Evolutionary conservation across 2,329 filamentous ascomycete species (phyloP), one percentile per base, ranked within the genome.

Genomic region (Botryosphaeria dothidea): DNA sequence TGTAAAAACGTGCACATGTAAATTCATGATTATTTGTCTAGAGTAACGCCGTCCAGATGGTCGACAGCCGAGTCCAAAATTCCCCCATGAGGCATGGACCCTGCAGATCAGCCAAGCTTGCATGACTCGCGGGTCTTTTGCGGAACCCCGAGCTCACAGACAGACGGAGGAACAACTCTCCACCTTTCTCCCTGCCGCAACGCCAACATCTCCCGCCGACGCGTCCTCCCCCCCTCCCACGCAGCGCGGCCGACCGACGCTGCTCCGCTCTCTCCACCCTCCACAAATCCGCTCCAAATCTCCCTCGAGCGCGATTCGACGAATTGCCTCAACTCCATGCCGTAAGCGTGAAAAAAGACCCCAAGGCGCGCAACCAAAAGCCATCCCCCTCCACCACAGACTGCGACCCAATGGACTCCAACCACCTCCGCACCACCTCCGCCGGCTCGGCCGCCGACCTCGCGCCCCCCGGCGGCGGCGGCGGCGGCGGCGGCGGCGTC

Each of bases 391-490:
- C 25, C 36, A 4, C n/a, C 8, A 23, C n/a, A 25, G 19, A 3
- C 51, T 27, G 8, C 17, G 5, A 11, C 38, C 31, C 38, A 41
- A 58, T 57, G 62, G 62, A 58, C 19, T 68, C 78, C 19, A 72
- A 77, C 51, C 76, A 79, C 61, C 77, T 81, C 62, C 74, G 74
- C 67, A 70, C 73, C 62, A 69, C 68, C 61, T 74, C 73, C 65
- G 65, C 68, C 43, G 72, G 71, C 70, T 77, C 77, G n/a, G 69
- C 77, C 66, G 75, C 79, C 38, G 70, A 78, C 63, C 77, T 79
- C 49, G 69, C 76, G 19, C 71, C 27, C 27, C 27, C 65, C n/a
- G n/a, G n/a, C n/a, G n/a, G n/a, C n/a, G n/a, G n/a, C n/a, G n/a
- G n/a, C n/a, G n/a, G n/a, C n/a, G n/a, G n/a, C n/a, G n/a, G n/a